These are phyloP conservation scores for Hypoxylon sp. DNA, from an alignment of 2,329 filamentous ascomycete genomes.

Conservation along the genomic window DNA sequence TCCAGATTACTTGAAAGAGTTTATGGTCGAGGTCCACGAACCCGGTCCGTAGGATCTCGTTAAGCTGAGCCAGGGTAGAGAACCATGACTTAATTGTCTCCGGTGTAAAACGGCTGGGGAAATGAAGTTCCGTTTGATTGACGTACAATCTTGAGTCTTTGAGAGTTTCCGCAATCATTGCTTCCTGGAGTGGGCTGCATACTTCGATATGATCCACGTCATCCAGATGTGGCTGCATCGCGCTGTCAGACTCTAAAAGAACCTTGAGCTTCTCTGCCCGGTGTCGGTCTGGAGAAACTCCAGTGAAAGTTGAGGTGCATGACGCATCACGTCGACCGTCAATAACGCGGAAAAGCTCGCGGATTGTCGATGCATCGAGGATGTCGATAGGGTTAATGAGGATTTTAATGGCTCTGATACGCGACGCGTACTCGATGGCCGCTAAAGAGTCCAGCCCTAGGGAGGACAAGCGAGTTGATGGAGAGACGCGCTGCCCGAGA, in stretches of 20 bases:
- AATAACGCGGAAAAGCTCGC: slow-evolving; percentile 36
- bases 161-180: slow-evolving; percentile 83
- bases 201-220: slow-evolving; percentile 60
- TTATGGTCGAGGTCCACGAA: slow-evolving; percentile 69
- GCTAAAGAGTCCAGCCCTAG: slow-evolving; percentile 57
- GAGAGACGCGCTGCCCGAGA: slow-evolving; percentile 46
- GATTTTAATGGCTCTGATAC: slow-evolving; percentile 68
- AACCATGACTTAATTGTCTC: slow-evolving; percentile 63
- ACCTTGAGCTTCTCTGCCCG: neutral
- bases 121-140: slow-evolving; percentile 79
- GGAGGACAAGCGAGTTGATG: slow-evolving; percentile 49
- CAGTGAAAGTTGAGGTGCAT: neutral
- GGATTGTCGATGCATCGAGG: slow-evolving; percentile 64
- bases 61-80: slow-evolving; percentile 60
- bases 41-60: slow-evolving; percentile 78
- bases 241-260: slow-evolving; percentile 22
- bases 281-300: neutral
- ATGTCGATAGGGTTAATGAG: slow-evolving; percentile 69
- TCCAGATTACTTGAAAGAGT: slow-evolving; percentile 75
- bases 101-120: slow-evolving; percentile 54
- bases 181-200: slow-evolving; percentile 79
- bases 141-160: slow-evolving; percentile 73
- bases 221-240: slow-evolving; percentile 35
- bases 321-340: slow-evolving; percentile 4
- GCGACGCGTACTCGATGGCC: slow-evolving; percentile 68